Evolutionary conservation across 352 stramenopile genomes (phyloP).

Genomic region (Lagenidium giganteum): DNA sequence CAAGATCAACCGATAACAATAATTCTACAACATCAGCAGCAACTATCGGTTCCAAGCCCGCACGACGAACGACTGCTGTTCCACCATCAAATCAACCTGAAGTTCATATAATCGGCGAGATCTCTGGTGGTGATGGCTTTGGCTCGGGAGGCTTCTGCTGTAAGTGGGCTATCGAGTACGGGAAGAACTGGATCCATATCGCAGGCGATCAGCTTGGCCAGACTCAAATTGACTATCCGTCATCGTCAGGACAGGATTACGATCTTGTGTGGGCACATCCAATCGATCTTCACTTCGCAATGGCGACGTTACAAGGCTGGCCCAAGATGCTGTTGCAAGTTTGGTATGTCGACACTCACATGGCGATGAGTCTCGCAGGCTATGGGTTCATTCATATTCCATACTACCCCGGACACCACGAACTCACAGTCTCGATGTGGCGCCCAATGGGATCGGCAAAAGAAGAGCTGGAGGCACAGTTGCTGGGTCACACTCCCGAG

Average conservation of each 20-base stretch:
- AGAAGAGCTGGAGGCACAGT: slow-evolving; percentile 36
- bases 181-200: slow-evolving; percentile 48
- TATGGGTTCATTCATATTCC: slow-evolving; percentile 60
- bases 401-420: slow-evolving; percentile 44
- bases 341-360: slow-evolving; percentile 43
- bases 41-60: not conserved
- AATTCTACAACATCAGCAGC: too few species aligned
- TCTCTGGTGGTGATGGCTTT: slow-evolving; percentile 50
- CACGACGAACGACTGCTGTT: slow-evolving; percentile 7
- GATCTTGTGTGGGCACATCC: slow-evolving; percentile 56
- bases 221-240: slow-evolving; percentile 57
- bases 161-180: slow-evolving; percentile 69
- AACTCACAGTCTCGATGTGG: slow-evolving; percentile 44
- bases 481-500: slow-evolving; percentile 51
- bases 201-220: slow-evolving; percentile 51
- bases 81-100: slow-evolving; percentile 46
- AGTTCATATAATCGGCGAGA: slow-evolving; percentile 69
- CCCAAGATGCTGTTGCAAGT: slow-evolving; percentile 63
- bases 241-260: slow-evolving; percentile 13
- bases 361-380: slow-evolving; percentile 39
- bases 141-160: slow-evolving; percentile 37
- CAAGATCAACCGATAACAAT: too few species aligned
- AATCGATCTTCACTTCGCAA: slow-evolving; percentile 63
- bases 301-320: slow-evolving; percentile 53
- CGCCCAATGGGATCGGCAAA: slow-evolving; percentile 45